Conservation (phyloP, 768 basidiomycete genomes). For the Calvatia gigantea region DNA sequence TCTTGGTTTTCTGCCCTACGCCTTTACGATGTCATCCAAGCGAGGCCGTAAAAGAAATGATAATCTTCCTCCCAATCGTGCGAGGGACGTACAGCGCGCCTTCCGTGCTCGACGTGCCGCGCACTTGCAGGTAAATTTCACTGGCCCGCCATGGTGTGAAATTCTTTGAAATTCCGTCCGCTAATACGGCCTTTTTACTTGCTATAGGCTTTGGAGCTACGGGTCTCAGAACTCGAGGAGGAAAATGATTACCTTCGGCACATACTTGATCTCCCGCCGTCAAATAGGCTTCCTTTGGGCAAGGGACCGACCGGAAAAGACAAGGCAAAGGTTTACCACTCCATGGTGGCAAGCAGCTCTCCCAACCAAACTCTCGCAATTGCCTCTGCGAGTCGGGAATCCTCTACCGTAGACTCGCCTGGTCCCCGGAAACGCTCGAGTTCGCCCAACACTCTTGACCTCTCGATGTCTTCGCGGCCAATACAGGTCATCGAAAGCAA, state of each 20-base stretch:
- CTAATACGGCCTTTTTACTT: constrained; percentile 25
- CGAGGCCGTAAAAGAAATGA: constrained; percentile 84
- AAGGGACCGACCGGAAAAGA: constrained; percentile 89
- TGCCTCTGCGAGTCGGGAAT: constrained; percentile 37
- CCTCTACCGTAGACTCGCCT: constrained; percentile 42
- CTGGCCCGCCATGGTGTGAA: constrained; percentile 30
- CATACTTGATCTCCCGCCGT: constrained; percentile 69
- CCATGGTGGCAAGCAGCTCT: not conserved
- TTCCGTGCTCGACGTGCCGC: constrained; percentile 88
- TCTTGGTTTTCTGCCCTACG: constrained; percentile 20
- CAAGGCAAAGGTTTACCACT: constrained; percentile 57
- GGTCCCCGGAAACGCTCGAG: constrained; percentile 56
- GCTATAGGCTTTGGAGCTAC: constrained; percentile 70
- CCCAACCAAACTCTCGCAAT: constrained; percentile 22
- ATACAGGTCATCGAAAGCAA: constrained; percentile 46
- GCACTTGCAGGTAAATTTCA: constrained; percentile 66
- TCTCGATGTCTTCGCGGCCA: constrained; percentile 41
- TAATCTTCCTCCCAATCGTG: constrained; percentile 76
- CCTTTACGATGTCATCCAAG: constrained; percentile 71
- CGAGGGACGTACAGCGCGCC: constrained; percentile 85
- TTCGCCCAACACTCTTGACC: constrained; percentile 56
- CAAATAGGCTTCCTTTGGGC: constrained; percentile 67
- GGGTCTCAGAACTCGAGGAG: constrained; percentile 79
- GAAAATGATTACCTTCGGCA: constrained; percentile 76
- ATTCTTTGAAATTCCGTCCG: constrained; percentile 32